Conservation (phyloP, 495 filamentous ascomycete genomes). For the Lasiosphaeriaceae sp. region DNA sequence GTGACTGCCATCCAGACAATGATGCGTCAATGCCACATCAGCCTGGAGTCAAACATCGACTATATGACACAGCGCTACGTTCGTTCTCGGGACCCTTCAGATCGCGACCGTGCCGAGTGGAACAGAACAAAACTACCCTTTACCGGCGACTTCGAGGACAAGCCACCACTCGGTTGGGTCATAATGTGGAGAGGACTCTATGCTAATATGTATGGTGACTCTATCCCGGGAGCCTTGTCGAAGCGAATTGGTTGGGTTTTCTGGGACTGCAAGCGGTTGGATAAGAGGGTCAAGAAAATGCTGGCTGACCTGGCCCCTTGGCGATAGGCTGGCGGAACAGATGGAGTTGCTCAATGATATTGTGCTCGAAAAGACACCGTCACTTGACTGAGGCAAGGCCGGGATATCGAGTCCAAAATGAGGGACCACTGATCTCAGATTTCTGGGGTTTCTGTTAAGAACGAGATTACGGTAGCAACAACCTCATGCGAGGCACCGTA, state of each 20-base stretch:
- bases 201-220: constrained; percentile 13
- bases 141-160: constrained; percentile 12
- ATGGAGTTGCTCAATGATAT: too few relatives aligned
- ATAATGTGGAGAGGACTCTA: constrained; percentile 14
- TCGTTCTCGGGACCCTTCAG: background rate
- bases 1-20: background rate
- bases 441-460: too few relatives aligned
- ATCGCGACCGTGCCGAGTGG: constrained; percentile 3
- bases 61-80: background rate
- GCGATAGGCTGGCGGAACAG: too few relatives aligned
- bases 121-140: constrained; percentile 13
- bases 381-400: too few relatives aligned
- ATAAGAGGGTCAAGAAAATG: too few relatives aligned
- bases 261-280: constrained; percentile 22
- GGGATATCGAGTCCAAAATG: too few relatives aligned
- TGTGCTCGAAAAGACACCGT: too few relatives aligned
- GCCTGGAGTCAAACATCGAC: constrained; percentile 5
- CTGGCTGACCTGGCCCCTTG: too few relatives aligned
- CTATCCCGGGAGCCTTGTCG: background rate
- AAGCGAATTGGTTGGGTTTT: constrained; percentile 19
- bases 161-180: constrained; percentile 24
- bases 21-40: background rate
- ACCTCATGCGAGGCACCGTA: too few relatives aligned
- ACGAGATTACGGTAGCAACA: too few relatives aligned
- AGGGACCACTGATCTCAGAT: too few relatives aligned